Base-by-base conservation (phyloP, 2,329 filamentous ascomycete genomes). In the Ophiostoma ips region DNA sequence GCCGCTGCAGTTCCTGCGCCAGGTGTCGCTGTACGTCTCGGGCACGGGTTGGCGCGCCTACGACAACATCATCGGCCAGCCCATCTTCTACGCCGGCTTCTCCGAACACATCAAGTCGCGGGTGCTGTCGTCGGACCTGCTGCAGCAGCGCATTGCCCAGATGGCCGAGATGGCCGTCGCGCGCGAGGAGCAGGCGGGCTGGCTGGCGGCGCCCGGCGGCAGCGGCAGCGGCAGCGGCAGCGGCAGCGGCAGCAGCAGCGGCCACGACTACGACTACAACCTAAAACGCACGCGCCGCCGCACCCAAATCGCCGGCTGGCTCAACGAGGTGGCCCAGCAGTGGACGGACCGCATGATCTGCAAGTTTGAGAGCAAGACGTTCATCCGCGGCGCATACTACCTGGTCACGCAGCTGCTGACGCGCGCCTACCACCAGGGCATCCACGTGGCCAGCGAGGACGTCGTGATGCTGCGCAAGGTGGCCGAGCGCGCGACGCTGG, bases 281-380 rank as follows among this genome's bases (percentile, higher is more conserved):
- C 59, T 68, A 53, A 71, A 78, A 63, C 71, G 73, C 50, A 67
- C 68, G 5, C 74, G 73, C 54, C 70, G 77, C 50, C 76, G 72
- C 49, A 70, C 68, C 50, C 79, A 84, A 58, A 77, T 96, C 50
- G 81, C 88, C 60, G 71, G 72, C 35, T 82, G 82, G 52, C 69
- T 98, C 43, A 74, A 80, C 50, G 81, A 95, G 61, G 82, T 95
- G 5, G 84, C 87, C 4, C 87, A 92, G 55, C 81, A 83, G 56
- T 82, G 92, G 76, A 87, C 88, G 21, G 87, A 95, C 61, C 79
- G 83, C 55, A 96, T 98, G 92, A 95, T 98, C 55, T 96, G 90
- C 76, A 98, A 98, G 68, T 90, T 96, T 75, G 92, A 98, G 66
- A 94, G 84, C 71, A 94, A 89, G 63, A 71, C 78, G 2, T 96